A percentile compares a stretch with the other conserved stretches of the same genome.
Evolutionary conservation across 1,284 basidiomycete genomes (phyloP).

Genomic region (Cerrena zonata): DNA sequence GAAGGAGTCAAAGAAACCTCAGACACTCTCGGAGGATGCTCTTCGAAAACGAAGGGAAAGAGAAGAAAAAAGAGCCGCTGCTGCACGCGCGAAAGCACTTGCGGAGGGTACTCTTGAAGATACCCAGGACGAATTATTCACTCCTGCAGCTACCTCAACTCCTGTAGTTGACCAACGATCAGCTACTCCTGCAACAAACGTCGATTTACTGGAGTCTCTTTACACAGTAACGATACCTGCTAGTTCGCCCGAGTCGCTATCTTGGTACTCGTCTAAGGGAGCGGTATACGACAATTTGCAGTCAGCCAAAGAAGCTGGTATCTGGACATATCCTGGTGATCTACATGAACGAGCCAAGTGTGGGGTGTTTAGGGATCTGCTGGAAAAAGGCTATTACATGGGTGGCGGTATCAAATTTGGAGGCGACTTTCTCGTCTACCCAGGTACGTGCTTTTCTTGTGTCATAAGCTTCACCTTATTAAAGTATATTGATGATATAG

Average conservation of each 20-base stretch:
- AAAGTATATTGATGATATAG: no score
- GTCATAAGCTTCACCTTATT: no score
- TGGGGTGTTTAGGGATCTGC: constrained; percentile 74
- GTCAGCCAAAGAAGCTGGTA: constrained; percentile 55
- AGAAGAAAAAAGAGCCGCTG: constrained; percentile 47
- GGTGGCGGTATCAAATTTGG: constrained; percentile 90
- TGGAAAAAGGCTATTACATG: constrained; percentile 79
- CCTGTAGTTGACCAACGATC: constrained; percentile 16
- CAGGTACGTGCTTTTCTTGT: constrained; percentile 76
- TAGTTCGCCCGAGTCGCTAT: constrained; percentile 43
- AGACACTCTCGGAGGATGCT: constrained; percentile 49
- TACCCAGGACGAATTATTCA: constrained; percentile 2
- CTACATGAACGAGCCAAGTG: constrained; percentile 66
- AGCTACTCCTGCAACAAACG: constrained; percentile 8
- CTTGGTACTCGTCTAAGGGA: constrained; percentile 53
- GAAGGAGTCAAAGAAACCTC: constrained; percentile 32
- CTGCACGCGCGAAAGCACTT: constrained; percentile 32
- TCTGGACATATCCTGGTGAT: constrained; percentile 75
- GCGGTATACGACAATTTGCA: constrained; percentile 52
- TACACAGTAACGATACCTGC: constrained; percentile 62
- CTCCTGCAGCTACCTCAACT: background rate
- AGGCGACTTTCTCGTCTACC: constrained; percentile 93
- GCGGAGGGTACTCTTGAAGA: constrained; percentile 18
- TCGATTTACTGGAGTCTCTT: constrained; percentile 20
- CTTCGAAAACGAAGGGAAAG: constrained; percentile 64